These are phyloP conservation scores for Trypanosoma lewisi DNA, from an alignment of 208 protist species.

Conservation along the genomic window DNA sequence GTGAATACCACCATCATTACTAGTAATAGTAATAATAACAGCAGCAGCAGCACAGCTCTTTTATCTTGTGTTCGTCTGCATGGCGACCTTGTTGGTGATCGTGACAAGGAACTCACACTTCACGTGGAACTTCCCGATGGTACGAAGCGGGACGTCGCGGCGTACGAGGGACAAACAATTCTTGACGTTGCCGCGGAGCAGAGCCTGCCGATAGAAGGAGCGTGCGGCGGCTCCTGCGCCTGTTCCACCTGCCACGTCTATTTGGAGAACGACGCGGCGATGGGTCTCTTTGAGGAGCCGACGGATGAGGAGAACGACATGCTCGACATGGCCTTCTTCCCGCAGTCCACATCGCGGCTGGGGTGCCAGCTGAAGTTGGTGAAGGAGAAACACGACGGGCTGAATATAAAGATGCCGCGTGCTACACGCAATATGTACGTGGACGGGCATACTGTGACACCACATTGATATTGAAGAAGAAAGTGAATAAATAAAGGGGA, in stretches of 20 bases:
- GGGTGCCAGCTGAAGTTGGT: slow-evolving; percentile 84
- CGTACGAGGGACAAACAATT: slow-evolving; percentile 92
- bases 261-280: slow-evolving; percentile 76
- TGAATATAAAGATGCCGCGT: slow-evolving; percentile 73
- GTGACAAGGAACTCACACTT: slow-evolving; percentile 55
- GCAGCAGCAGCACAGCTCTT: neutral
- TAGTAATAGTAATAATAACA: neutral
- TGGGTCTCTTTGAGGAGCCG: slow-evolving; percentile 88
- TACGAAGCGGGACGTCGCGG: slow-evolving; percentile 45
- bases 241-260: slow-evolving; percentile 99
- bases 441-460: slow-evolving; percentile 78
- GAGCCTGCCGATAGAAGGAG: slow-evolving; percentile 95
- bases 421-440: slow-evolving; percentile 93
- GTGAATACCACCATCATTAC: neutral
- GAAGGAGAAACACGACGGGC: slow-evolving; percentile 71
- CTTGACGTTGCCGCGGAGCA: slow-evolving; percentile 93
- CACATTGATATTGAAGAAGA: slow-evolving; percentile 49
- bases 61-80: slow-evolving; percentile 38
- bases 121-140: slow-evolving; percentile 62
- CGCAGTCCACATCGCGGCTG: slow-evolving; percentile 78
- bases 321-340: slow-evolving; percentile 89
- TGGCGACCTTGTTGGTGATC: slow-evolving; percentile 46
- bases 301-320: slow-evolving; percentile 95
- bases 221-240: slow-evolving; percentile 94
- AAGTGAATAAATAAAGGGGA: slow-evolving; percentile 1